Conservation (phyloP, 768 basidiomycete genomes). For the Suillus paluster region DNA sequence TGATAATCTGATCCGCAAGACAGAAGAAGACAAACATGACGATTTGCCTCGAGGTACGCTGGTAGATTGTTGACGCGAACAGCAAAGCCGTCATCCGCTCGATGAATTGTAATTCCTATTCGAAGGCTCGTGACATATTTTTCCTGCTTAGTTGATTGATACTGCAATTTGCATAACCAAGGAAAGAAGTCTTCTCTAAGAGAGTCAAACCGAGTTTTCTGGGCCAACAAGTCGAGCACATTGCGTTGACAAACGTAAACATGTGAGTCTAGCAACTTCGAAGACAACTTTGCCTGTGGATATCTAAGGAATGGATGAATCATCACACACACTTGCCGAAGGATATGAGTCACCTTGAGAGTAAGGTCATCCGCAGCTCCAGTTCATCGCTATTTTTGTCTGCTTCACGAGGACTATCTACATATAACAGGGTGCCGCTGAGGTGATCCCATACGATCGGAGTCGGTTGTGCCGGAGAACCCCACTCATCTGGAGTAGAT, state of each 20-base stretch:
- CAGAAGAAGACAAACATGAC: conserved; percentile 55
- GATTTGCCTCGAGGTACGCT: conserved; percentile 79
- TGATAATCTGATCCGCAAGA: conserved; percentile 12
- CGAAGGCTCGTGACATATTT: conserved; percentile 68
- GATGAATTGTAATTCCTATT: conserved; percentile 67
- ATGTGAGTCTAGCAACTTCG: conserved; percentile 80
- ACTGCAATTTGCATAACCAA: conserved; percentile 89
- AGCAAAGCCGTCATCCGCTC: conserved; percentile 55
- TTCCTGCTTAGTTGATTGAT: conserved; percentile 60
- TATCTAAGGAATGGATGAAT: conserved; percentile 50
- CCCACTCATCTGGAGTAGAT: conserved; percentile 69
- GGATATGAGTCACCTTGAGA: conserved; percentile 56
- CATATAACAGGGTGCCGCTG: conserved; percentile 68
- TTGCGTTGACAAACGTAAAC: conserved; percentile 85
- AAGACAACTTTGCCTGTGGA: conserved; percentile 70
- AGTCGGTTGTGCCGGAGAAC: conserved; percentile 43
- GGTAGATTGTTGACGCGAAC: conserved; percentile 79
- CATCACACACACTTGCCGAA: conserved; percentile 2
- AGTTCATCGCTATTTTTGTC: conserved; percentile 75
- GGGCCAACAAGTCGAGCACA: conserved; percentile 71
- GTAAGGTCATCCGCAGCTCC: conserved; percentile 73
- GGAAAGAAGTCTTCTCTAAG: conserved; percentile 90
- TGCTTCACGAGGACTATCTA: conserved; percentile 70
- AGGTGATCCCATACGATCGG: conserved; percentile 73
- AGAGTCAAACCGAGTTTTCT: conserved; percentile 76